Percentiles rank a stretch among this genome's conserved stretches.
Evolutionary conservation across 1,139 yeast genomes (phyloP).

Genomic region (Candida tropicalis): DNA sequence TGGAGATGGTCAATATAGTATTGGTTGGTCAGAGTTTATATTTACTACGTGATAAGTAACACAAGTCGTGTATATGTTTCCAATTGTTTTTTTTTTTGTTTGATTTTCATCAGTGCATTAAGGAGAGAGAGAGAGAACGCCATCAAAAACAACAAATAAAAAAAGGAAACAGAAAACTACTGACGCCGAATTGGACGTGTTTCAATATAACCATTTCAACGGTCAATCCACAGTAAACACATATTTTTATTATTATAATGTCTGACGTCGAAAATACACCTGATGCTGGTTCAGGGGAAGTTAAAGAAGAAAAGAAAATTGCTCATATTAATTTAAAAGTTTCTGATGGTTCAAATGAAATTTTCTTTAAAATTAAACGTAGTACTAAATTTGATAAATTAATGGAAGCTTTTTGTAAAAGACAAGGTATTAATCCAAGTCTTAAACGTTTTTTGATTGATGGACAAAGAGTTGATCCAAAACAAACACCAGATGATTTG

Average conservation of each 20-base stretch:
- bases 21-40: too few species aligned
- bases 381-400: slow-evolving; percentile 91
- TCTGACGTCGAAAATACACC: slow-evolving; percentile 31
- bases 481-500: slow-evolving; percentile 88
- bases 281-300: slow-evolving; percentile 18
- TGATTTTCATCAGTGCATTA: not conserved
- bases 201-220: not conserved
- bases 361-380: slow-evolving; percentile 92
- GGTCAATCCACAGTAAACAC: too few species aligned
- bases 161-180: not conserved
- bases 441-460: slow-evolving; percentile 89
- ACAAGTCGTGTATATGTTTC: not conserved
- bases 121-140: not conserved
- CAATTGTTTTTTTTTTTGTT: not conserved
- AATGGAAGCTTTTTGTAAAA: slow-evolving; percentile 97
- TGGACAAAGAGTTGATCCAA: slow-evolving; percentile 87
- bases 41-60: not conserved
- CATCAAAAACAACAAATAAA: slow-evolving; percentile 3
- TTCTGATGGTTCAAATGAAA: slow-evolving; percentile 90
- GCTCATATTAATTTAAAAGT: slow-evolving; percentile 91
- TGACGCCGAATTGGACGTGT: not conserved
- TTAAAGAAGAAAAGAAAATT: slow-evolving; percentile 63
- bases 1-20: too few species aligned
- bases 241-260: slow-evolving; percentile 19
- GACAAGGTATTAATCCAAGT: slow-evolving; percentile 88